Evolutionary conservation across 768 basidiomycete species (phyloP).

Genomic region (Naganishia friedmannii): DNA sequence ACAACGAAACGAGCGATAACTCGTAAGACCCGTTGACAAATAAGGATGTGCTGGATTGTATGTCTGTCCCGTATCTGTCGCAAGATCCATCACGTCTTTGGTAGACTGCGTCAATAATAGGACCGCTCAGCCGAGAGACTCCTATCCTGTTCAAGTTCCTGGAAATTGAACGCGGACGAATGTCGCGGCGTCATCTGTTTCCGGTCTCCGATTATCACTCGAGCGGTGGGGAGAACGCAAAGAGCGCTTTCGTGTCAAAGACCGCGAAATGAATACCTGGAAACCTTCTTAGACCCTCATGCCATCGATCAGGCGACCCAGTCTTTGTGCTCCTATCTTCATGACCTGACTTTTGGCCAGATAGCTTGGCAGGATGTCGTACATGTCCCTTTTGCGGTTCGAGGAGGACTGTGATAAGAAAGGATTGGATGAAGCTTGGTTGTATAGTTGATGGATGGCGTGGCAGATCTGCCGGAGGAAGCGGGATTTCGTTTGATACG

Average conservation of each 20-base stretch:
- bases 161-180: background rate
- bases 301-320: constrained; percentile 10
- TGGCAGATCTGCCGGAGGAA: constrained; percentile 42
- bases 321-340: background rate
- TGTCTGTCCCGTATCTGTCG: constrained; percentile 18
- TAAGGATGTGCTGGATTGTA: background rate
- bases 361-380: background rate
- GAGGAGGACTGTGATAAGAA: constrained; percentile 38
- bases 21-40: too few species aligned
- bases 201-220: constrained; percentile 4
- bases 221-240: constrained; percentile 13
- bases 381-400: background rate
- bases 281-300: background rate
- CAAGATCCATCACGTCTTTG: constrained; percentile 6
- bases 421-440: constrained; percentile 41
- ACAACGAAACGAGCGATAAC: too few species aligned
- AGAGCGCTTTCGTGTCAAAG: constrained; percentile 7
- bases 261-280: background rate
- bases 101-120: constrained; percentile 12
- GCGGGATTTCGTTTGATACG: background rate
- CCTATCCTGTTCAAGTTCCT: constrained; percentile 7
- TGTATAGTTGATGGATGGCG: constrained; percentile 47
- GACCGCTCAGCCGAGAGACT: background rate
- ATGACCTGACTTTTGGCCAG: constrained; percentile 15
- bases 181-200: background rate